Conservation (phyloP, 1,139 yeast genomes). For the Casaregolazyma lundiana region DNA sequence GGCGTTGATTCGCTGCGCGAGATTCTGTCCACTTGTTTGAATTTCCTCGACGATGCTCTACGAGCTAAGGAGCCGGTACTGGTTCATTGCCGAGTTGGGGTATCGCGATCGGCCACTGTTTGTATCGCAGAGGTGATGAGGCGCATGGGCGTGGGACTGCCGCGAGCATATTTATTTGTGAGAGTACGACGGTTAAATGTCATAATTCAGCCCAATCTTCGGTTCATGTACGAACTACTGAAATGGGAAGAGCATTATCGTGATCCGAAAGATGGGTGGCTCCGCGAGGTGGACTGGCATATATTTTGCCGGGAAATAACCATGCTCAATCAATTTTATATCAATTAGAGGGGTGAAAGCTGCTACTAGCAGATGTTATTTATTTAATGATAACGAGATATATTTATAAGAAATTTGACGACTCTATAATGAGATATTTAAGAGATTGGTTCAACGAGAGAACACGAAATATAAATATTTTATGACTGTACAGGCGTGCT, state of each 20-base stretch:
- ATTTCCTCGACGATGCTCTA: conserved; percentile 41
- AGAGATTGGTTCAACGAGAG: too few species aligned
- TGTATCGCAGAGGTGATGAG: conserved; percentile 90
- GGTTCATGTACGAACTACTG: conserved; percentile 78
- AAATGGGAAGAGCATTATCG: conserved; percentile 62
- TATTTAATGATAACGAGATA: background rate
- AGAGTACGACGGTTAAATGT: conserved; percentile 81
- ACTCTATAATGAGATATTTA: too few species aligned
- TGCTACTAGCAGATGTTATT: too few species aligned
- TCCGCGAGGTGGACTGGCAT: conserved; percentile 84
- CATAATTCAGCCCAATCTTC: conserved; percentile 84
- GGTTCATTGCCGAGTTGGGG: conserved; percentile 90
- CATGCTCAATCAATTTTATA: conserved; percentile 63
- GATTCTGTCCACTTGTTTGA: conserved; percentile 39
- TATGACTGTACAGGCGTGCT: too few species aligned
- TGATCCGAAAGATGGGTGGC: conserved; percentile 34
- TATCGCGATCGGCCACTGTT: conserved; percentile 83
- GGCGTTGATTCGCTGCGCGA: conserved; percentile 45
- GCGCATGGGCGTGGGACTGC: conserved; percentile 55
- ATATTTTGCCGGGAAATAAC: conserved; percentile 83
- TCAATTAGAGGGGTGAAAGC: conserved; percentile 20
- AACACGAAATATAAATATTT: too few species aligned
- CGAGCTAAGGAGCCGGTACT: conserved; percentile 47
- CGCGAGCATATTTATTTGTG: conserved; percentile 74
- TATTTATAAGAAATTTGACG: too few species aligned